Evolutionary conservation across 2,329 filamentous ascomycete species (phyloP), one percentile per base, ranked within the genome.

Genomic region (Fusarium sp.): DNA sequence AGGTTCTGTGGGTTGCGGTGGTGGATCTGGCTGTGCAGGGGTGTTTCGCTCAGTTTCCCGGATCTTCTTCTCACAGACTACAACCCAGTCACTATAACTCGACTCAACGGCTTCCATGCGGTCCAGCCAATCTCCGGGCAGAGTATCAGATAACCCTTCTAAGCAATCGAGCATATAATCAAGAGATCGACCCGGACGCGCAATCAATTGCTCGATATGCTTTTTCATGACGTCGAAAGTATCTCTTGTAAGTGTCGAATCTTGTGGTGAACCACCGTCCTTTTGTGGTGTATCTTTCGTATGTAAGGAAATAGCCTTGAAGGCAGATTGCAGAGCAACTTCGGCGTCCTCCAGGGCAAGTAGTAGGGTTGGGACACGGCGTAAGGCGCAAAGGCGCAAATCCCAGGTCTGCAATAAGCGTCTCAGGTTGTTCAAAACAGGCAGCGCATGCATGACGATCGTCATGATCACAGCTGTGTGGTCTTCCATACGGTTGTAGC

Each of bases 381-480:
- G 88, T 41, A 98, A 82, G 8, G 98, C 90, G 2, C 87, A 82
- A 16, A 98, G 82, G 22, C 96, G 91, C 43, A 92, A 85, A 27
- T 86, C 90, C 96, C 96, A 99, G 3, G 86, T 86, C 59, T 90
- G 88, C 52, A 98, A 83, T n/a, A 97, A 81, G 11, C 87, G 86
- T 58, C 89, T 90, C 24, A 99, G 81, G 58, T 87, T 90, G 12
- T 93, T 91, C 44, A 98, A 82, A 63, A 92, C 91, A 2, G 96
- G 96, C 22, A 99, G 85, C 6, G 94, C 90, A 76, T 96, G 93
- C n/a, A 99, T 82, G 20, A 97, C 92, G 34, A 95, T 97, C 29
- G 94, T 93, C 2, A 96, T 98, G 60, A 98, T 88, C 48, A 98
- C 87, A 25, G 95, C 93, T 11, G 94, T 94, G 75, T 97, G 89